These are phyloP conservation scores for Nigrograna mackinnonii DNA, from an alignment of 2,329 filamentous ascomycete genomes.

Conservation along the genomic window DNA sequence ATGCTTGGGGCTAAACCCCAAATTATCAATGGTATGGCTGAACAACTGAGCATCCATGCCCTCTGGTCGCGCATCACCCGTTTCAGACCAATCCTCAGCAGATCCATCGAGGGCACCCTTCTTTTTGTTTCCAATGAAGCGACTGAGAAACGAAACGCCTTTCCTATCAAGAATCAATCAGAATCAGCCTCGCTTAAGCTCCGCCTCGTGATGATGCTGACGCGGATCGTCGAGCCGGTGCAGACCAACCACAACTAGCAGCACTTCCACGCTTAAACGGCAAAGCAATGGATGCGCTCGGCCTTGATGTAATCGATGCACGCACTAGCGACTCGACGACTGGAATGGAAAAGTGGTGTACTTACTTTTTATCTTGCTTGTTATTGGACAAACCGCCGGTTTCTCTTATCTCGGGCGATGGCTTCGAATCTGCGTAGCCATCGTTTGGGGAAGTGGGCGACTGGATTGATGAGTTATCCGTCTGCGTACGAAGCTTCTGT, in stretches of 20 bases:
- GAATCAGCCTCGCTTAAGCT: conserved; percentile 16
- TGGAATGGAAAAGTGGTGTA: conserved; percentile 7
- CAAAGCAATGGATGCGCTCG: conserved; percentile 13
- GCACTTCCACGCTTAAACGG: background rate
- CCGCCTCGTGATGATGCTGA: conserved; percentile 35
- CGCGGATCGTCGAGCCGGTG: conserved; percentile 16
- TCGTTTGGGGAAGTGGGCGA: conserved; percentile 50
- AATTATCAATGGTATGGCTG: conserved; percentile 70
- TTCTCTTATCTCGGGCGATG: conserved; percentile 28
- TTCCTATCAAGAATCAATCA: conserved; percentile 62
- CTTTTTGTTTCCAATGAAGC: conserved; percentile 79
- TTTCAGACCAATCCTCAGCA: conserved; percentile 70
- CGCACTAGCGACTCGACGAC: background rate
- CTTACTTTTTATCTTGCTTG: conserved; percentile 44
- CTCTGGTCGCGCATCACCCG: conserved; percentile 70
- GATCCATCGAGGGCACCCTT: conserved; percentile 57
- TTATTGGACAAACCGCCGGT: conserved; percentile 11
- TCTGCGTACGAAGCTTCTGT: conserved; percentile 57
- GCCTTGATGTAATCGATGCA: background rate
- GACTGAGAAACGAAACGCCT: conserved; percentile 86
- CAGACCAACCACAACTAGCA: conserved; percentile 2
- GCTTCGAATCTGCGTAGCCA: conserved; percentile 47
- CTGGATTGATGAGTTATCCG: conserved; percentile 37
- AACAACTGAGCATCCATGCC: conserved; percentile 84
- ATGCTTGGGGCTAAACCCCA: conserved; percentile 81